Evolutionary conservation across 129 eudicot species (phyloP).

Genomic region (Daucus carota): DNA sequence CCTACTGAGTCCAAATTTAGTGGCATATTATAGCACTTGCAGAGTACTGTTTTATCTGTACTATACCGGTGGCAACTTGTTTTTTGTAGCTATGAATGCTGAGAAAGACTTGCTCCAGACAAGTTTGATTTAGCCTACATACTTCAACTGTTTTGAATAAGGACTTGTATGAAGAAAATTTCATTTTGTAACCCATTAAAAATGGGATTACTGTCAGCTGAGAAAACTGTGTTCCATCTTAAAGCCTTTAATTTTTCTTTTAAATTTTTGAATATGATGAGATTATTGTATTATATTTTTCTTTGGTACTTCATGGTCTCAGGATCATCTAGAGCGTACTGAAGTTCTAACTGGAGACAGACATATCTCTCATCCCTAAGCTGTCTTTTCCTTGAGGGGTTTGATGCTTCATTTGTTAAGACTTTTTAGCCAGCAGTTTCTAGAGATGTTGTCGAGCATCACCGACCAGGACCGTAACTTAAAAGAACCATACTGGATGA

Average conservation of each 20-base stretch:
- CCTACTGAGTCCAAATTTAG: slow-evolving; percentile 38
- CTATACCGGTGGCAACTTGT: background rate
- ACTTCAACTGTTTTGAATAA: background rate
- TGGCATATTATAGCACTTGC: background rate
- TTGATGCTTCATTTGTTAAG: too few relatives aligned
- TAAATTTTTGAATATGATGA: background rate
- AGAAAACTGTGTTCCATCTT: background rate
- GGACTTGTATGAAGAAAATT: background rate
- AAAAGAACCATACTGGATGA: too few relatives aligned
- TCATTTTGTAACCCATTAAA: background rate
- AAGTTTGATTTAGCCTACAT: background rate
- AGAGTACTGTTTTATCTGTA: background rate
- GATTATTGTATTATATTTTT: background rate
- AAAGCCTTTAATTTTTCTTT: background rate
- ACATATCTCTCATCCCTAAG: too few relatives aligned
- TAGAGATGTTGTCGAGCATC: too few relatives aligned
- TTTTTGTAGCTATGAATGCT: background rate
- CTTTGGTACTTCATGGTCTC: too few relatives aligned
- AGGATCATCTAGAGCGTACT: too few relatives aligned
- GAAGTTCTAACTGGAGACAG: too few relatives aligned
- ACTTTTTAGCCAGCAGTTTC: too few relatives aligned
- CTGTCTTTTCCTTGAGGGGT: too few relatives aligned
- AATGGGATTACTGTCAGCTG: background rate
- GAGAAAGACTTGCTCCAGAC: background rate
- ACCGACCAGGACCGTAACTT: too few relatives aligned